Conservation (phyloP, 176 grass and related monocot species). For the Otatea glauca region DNA sequence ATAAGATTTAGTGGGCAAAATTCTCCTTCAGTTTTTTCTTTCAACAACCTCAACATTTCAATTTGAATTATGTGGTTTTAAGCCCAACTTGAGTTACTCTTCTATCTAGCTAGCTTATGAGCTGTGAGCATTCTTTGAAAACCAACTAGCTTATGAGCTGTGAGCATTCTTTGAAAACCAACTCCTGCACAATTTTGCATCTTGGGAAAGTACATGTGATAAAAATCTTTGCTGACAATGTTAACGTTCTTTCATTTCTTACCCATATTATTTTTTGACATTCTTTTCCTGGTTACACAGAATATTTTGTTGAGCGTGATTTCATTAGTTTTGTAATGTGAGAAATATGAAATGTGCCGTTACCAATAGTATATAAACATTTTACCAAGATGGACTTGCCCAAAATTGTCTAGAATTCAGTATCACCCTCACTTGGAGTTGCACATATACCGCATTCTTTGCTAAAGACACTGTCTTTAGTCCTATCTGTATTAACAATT, state of each 20-base stretch:
- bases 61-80: slow-evolving; percentile 28
- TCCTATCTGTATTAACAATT: background rate
- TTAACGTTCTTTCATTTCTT: slow-evolving; percentile 27
- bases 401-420: background rate
- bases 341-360: background rate
- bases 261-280: background rate
- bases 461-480: background rate
- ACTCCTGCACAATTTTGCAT: background rate
- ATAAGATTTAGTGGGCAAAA: background rate
- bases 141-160: slow-evolving; percentile 5
- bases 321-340: background rate
- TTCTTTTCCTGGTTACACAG: slow-evolving; percentile 16
- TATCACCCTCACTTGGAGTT: background rate
- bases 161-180: slow-evolving; percentile 9
- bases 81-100: slow-evolving; percentile 5
- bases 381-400: slow-evolving; percentile 7
- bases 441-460: background rate
- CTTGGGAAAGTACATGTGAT: background rate
- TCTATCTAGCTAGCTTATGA: slow-evolving; percentile 14
- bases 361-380: background rate
- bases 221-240: background rate
- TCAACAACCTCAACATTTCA: background rate
- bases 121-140: background rate
- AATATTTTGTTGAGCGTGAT: slow-evolving; percentile 26
- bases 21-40: slow-evolving; percentile 12